These are phyloP conservation scores for Sideroxylon spinosum DNA, from an alignment of 179 eudicot species.

Conservation along the genomic window DNA sequence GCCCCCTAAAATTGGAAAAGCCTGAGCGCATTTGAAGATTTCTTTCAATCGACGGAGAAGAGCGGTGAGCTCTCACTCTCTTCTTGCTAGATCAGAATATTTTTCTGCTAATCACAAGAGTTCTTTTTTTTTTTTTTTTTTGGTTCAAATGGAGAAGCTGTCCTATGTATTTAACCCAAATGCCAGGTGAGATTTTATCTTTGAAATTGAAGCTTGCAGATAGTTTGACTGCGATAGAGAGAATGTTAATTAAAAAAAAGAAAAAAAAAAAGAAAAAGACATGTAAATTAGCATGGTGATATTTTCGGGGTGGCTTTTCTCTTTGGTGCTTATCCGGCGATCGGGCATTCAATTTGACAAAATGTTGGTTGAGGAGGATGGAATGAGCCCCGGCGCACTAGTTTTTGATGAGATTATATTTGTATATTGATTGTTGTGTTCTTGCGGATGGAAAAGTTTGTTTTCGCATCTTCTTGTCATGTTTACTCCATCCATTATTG, in stretches of 20 bases:
- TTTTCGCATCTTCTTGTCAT: too few relatives aligned
- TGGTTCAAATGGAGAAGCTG: background rate
- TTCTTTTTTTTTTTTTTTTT: too few relatives aligned
- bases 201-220: constrained; percentile 1
- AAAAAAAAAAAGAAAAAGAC: background rate
- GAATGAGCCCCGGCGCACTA: too few relatives aligned
- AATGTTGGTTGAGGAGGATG: constrained; percentile 13
- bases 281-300: constrained; percentile 16
- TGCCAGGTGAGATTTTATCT: too few relatives aligned
- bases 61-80: constrained; percentile 2
- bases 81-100: background rate
- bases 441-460: too few relatives aligned
- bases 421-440: too few relatives aligned
- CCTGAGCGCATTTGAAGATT: constrained; percentile 6
- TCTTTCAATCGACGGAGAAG: background rate
- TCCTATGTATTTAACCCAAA: background rate
- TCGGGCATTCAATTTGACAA: constrained; percentile 14
- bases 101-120: background rate
- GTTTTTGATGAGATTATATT: background rate
- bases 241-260: background rate
- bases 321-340: constrained; percentile 10
- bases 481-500: too few relatives aligned
- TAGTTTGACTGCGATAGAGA: constrained; percentile 5
- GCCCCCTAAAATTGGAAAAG: constrained; percentile 28
- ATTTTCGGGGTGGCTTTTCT: constrained; percentile 10